Conservation (phyloP, 371 early-diverging fungal species). For the Apophysomyces sp. region DNA sequence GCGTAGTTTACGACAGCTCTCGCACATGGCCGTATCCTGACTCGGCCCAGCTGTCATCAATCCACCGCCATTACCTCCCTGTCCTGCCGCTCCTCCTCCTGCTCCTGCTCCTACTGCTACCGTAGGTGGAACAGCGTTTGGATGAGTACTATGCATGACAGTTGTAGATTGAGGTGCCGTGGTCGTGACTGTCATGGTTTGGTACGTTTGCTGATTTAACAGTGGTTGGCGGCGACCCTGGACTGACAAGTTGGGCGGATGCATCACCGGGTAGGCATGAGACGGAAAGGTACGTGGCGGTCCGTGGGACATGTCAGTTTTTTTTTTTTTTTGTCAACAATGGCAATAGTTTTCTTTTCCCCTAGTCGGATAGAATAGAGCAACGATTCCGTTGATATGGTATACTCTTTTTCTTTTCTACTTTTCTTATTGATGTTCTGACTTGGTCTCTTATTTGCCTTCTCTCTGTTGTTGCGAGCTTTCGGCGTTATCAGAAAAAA, state of each 20-base stretch:
- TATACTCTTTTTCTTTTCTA: background rate
- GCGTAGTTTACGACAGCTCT: background rate
- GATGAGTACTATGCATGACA: background rate
- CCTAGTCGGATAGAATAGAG: background rate
- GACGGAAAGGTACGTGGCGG: conserved; percentile 1
- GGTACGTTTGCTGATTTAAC: background rate
- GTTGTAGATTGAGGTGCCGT: background rate
- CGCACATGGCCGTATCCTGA: background rate
- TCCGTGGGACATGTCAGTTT: background rate
- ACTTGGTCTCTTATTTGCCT: background rate
- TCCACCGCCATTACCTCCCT: background rate
- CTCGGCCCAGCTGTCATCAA: background rate
- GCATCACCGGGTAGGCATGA: background rate
- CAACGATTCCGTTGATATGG: background rate
- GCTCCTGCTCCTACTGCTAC: conserved; percentile 2
- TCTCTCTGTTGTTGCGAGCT: background rate
- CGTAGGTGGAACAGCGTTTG: background rate
- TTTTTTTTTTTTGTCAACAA: background rate
- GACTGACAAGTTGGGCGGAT: background rate
- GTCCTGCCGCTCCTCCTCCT: conserved; percentile 12
- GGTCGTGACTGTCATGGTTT: conserved; percentile 2
- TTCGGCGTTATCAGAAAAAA: background rate
- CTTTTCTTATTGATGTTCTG: too few species aligned
- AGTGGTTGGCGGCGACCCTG: background rate
- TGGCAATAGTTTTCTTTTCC: background rate